Conservation (phyloP, 2,329 filamentous ascomycete species). For the Aspergillus transmontanensis region DNA sequence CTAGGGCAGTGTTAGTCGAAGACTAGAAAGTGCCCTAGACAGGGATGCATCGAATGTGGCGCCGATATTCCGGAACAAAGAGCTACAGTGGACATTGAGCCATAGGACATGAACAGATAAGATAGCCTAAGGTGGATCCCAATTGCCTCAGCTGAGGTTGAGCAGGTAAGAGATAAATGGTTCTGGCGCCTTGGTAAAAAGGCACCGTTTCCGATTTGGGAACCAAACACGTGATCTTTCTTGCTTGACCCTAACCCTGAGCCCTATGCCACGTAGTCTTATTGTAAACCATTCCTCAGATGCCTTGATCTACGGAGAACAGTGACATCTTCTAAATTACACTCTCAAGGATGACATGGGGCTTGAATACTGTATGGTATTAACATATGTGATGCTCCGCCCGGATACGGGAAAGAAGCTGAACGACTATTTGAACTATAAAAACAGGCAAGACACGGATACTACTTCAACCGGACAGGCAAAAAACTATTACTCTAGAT, state of each 20-base stretch:
- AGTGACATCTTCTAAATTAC: background rate
- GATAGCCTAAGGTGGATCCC: background rate
- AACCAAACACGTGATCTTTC: background rate
- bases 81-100: too few species aligned
- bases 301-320: too few species aligned
- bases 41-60: too few species aligned
- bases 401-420: background rate
- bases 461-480: background rate
- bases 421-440: background rate
- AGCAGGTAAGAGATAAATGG: background rate
- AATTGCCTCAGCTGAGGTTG: background rate
- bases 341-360: background rate
- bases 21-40: too few species aligned
- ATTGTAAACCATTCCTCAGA: background rate
- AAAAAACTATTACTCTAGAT: background rate
- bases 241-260: conserved; percentile 15
- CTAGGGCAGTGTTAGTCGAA: too few species aligned
- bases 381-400: background rate
- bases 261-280: conserved; percentile 5
- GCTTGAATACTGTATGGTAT: background rate
- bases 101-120: too few species aligned
- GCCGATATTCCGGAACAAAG: too few species aligned
- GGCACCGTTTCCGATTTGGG: background rate
- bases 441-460: background rate
- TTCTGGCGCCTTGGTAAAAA: background rate